Evolutionary conservation across 1,284 basidiomycete species (phyloP).

Genomic region (Termitomyces sp.): DNA sequence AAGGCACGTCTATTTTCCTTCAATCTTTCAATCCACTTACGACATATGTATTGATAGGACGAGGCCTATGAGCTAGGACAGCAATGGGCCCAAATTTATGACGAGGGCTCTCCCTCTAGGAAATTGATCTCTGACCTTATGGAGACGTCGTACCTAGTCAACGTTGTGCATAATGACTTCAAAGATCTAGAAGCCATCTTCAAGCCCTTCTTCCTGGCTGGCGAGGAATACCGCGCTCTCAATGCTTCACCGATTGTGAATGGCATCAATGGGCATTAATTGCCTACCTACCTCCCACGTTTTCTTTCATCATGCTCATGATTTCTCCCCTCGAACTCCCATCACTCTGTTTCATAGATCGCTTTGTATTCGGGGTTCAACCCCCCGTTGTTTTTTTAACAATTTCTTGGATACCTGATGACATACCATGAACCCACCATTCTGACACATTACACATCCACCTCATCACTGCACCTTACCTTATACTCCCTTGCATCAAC

Average conservation of each 20-base stretch:
- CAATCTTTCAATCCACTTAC: constrained; percentile 1
- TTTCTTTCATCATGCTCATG: constrained; percentile 12
- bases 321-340: constrained; percentile 3
- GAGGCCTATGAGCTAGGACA: constrained; percentile 94
- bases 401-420: constrained; percentile 22
- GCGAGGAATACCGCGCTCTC: constrained; percentile 50
- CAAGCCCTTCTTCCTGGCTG: constrained; percentile 76
- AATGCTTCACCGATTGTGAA: constrained; percentile 25
- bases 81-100: constrained; percentile 93
- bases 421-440: constrained; percentile 18
- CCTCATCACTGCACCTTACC: constrained; percentile 16
- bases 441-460: constrained; percentile 23
- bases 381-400: constrained; percentile 57
- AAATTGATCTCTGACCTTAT: constrained; percentile 77
- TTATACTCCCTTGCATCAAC: constrained; percentile 23
- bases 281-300: constrained; percentile 5
- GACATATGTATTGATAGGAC: constrained; percentile 55
- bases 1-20: constrained; percentile 54
- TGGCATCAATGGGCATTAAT: constrained; percentile 26
- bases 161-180: constrained; percentile 98
- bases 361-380: constrained; percentile 54
- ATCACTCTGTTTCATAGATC: constrained; percentile 19
- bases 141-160: constrained; percentile 86
- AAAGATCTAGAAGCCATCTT: constrained; percentile 83
- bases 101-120: constrained; percentile 69